phyloP scores from a whole-genome alignment of 2,329 filamentous ascomycete species.

The Ceratocystis smalleyi region DNA sequence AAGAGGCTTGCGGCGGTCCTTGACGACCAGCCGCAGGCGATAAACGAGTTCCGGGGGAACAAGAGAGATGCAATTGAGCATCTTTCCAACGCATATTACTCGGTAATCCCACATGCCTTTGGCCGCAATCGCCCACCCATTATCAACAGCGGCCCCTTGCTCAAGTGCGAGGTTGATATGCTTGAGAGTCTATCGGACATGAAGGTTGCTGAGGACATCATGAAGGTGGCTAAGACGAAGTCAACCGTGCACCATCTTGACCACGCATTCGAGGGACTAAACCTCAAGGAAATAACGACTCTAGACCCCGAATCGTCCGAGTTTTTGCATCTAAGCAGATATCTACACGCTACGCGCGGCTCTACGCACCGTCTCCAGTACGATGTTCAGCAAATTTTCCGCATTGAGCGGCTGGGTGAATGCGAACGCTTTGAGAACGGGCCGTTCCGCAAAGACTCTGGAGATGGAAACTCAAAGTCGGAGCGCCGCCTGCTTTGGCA shows the following conservation, averaged over 20 bases:
- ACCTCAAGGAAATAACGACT: conserved; percentile 60
- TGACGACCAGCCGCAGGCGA: conserved; percentile 34
- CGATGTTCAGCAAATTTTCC: conserved; percentile 60
- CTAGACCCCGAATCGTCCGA: conserved; percentile 45
- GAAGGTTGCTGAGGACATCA: conserved; percentile 64
- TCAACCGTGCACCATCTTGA: conserved; percentile 50
- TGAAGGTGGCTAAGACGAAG: conserved; percentile 42
- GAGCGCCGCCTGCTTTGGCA: conserved; percentile 76
- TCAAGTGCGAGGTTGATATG: conserved; percentile 65
- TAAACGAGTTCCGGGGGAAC: conserved; percentile 27
- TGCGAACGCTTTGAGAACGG: conserved; percentile 43
- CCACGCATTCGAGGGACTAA: conserved; percentile 53
- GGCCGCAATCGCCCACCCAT: conserved; percentile 58
- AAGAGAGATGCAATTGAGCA: conserved; percentile 35
- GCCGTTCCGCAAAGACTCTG: conserved; percentile 28
- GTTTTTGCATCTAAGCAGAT: conserved; percentile 48
- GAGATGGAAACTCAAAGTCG: conserved; percentile 24
- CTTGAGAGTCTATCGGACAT: conserved; percentile 72
- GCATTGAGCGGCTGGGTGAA: conserved; percentile 63
- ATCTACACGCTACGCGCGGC: conserved; percentile 53
- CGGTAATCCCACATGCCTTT: conserved; percentile 67
- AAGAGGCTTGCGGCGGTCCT: conserved; percentile 59
- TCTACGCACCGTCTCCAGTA: conserved; percentile 48
- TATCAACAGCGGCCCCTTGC: conserved; percentile 37
- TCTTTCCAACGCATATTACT: conserved; percentile 66